phyloP scores from a whole-genome alignment of 2,329 filamentous ascomycete species.

The Chalaropsis thielavioides region DNA sequence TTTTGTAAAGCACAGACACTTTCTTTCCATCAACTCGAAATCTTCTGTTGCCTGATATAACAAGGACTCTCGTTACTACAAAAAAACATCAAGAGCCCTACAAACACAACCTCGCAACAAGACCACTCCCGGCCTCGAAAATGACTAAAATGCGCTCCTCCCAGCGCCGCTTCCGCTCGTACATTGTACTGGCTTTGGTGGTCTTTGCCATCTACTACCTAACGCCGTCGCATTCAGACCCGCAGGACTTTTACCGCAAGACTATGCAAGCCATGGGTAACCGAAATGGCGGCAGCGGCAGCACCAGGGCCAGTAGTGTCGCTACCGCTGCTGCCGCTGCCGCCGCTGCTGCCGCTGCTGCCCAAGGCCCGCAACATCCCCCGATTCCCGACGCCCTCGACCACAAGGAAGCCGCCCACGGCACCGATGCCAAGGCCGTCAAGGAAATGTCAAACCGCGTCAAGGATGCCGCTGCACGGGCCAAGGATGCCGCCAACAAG shows the following conservation, averaged over 20 bases:
- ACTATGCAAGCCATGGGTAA: conserved; percentile 42
- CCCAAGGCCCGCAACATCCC: conserved; percentile 35
- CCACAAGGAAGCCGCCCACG: conserved; percentile 25
- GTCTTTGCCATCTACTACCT: conserved; percentile 17
- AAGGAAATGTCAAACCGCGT: conserved; percentile 46
- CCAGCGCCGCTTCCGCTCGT: conserved; percentile 13
- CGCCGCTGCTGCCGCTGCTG: neutral
- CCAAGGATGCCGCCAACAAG: conserved; percentile 52
- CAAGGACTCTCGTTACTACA: neutral
- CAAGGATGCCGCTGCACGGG: conserved; percentile 53
- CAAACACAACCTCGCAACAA: neutral
- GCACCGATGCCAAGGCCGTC: conserved; percentile 19
- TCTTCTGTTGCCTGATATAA: no score
- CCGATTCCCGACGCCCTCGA: conserved; percentile 41
- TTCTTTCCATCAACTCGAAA: neutral
- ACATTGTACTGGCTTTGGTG: conserved; percentile 11
- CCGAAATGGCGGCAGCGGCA: conserved; percentile 25
- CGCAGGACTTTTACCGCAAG: conserved; percentile 44
- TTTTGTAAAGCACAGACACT: no score
- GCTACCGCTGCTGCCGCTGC: conserved; percentile 4
- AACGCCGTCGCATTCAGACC: conserved; percentile 13
- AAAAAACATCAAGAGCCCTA: neutral
- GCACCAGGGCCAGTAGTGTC: conserved; percentile 29
- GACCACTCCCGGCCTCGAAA: neutral
- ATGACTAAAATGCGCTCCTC: conserved; percentile 15